Evolutionary conservation across 2,329 filamentous ascomycete genomes (phyloP).

Genomic region (Paracamarosporium sp.): DNA sequence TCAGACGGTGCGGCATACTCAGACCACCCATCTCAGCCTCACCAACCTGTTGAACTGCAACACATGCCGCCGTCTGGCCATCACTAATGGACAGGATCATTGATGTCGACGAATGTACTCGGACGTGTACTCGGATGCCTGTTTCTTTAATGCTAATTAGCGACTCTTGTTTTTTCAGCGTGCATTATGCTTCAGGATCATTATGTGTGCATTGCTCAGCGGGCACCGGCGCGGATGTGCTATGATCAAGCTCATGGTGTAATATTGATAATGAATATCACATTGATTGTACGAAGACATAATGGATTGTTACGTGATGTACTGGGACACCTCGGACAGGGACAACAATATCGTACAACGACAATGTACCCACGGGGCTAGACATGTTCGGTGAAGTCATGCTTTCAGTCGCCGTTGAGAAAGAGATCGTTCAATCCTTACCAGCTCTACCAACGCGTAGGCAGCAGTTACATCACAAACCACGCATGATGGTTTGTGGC

Average conservation of each 20-base stretch:
- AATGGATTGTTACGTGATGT: too few relatives aligned
- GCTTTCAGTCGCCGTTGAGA: background rate
- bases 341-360: too few relatives aligned
- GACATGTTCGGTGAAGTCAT: background rate
- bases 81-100: background rate
- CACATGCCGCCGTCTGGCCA: background rate
- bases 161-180: too few relatives aligned
- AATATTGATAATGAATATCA: too few relatives aligned
- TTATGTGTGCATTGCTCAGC: background rate
- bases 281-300: too few relatives aligned
- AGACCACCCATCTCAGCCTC: background rate
- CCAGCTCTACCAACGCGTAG: background rate
- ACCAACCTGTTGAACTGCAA: background rate
- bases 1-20: background rate
- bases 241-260: background rate
- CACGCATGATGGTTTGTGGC: background rate
- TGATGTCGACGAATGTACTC: background rate
- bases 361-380: too few relatives aligned
- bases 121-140: too few relatives aligned
- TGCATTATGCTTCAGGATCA: too few relatives aligned
- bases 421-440: background rate
- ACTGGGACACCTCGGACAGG: too few relatives aligned
- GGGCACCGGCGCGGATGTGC: background rate
- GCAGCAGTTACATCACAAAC: background rate
- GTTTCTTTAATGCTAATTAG: background rate